Conservation (phyloP, 192 early-diverging fungal species). For the Rhizophagus sp. region DNA sequence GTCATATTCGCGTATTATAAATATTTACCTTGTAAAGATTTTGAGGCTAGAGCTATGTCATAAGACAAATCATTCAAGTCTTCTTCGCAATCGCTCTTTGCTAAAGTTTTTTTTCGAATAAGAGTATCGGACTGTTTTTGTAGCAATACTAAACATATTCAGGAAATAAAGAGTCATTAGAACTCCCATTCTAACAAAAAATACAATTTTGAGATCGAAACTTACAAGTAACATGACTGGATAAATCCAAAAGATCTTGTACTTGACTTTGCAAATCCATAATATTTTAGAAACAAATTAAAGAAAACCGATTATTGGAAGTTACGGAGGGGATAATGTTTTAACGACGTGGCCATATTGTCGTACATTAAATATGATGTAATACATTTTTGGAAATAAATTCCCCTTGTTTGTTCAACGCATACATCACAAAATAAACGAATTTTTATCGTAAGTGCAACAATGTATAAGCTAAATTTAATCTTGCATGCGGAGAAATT, state of each 20-base stretch:
- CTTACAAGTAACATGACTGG: slow-evolving; percentile 20
- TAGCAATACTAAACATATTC: slow-evolving; percentile 8
- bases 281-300: background rate
- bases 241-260: slow-evolving; percentile 31
- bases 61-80: slow-evolving; percentile 1
- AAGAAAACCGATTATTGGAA: background rate
- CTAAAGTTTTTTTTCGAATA: slow-evolving; percentile 16
- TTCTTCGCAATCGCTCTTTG: background rate
- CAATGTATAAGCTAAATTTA: no score
- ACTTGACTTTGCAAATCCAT: slow-evolving; percentile 32
- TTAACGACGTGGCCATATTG: no score
- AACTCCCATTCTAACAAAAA: background rate
- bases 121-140: slow-evolving; percentile 26
- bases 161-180: background rate
- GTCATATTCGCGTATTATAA: background rate
- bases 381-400: no score
- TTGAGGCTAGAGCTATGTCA: slow-evolving; percentile 21
- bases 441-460: no score
- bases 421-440: no score
- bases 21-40: slow-evolving; percentile 19
- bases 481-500: no score
- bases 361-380: no score
- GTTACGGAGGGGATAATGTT: background rate
- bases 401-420: no score
- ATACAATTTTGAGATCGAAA: background rate